Evolutionary conservation across 176 grass and related monocot species (phyloP), one percentile per base, ranked within the genome.

Genomic region (Triticum monococcum): DNA sequence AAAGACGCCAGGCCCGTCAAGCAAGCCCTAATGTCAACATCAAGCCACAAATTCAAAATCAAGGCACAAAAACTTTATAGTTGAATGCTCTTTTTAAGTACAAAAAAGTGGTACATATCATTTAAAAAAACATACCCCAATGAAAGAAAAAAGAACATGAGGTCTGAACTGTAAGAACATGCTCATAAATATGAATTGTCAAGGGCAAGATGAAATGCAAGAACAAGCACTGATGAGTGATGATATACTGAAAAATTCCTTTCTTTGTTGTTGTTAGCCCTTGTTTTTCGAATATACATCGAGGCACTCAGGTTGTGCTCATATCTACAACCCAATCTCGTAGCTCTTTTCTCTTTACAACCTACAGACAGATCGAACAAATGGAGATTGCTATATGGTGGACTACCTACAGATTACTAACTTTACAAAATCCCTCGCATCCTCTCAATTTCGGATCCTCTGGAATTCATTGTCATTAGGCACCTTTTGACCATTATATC

Each of bases 391-490:
- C 76, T 83, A 83, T 38, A 81, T 52, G 32, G 38, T 79, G 82
- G 83, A 9, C 66, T 92, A 93, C 65, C 65, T 91, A 96, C 91
- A 86, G 23, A 30, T 67, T 75, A 85, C 33, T n/a, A 80, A 18
- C 18, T 92, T 77, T 79, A 85, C 12, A 83, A 87, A 83, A 75
- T 74, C 46, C 16, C 68, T 79, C 16, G 11, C 30, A 33, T 7
- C 48, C 26, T 76, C 45, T 31, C 45, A 25, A 54, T 11, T 76
- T 31, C 72, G 52, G 72, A 45, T 50, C 45, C 73, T 77, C 17
- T 57, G 28, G 3, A 74, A 25, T 74, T 46, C 23, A n/a, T 74
- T 74, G 40, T 41, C 40, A 74, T 74, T 48, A 48, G 70, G n/a
- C 11, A 46, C 5, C 8, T 26, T 45, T 46, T 74, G 40, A 74